A percentile compares a stretch with the other conserved stretches of the same genome.
phyloP scores from a whole-genome alignment of 495 filamentous ascomycete species.

The Aspergillus ellipticus region DNA sequence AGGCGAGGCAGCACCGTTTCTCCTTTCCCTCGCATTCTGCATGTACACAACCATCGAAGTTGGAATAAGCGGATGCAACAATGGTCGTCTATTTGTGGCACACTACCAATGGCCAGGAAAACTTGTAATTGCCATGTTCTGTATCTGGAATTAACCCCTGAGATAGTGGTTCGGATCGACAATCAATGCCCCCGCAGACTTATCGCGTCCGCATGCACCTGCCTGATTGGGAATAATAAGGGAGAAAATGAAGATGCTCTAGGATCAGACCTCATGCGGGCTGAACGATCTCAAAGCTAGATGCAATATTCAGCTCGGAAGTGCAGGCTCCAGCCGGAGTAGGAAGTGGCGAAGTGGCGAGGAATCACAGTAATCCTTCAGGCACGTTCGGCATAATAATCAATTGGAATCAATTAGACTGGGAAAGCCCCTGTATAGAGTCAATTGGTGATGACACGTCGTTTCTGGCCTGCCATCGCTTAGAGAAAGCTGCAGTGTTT shows the following conservation, averaged over 20 bases:
- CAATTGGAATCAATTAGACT: too few relatives aligned
- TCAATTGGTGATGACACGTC: too few relatives aligned
- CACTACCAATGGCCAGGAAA: neutral
- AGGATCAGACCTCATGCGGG: neutral
- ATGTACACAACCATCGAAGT: neutral
- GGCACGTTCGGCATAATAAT: too few relatives aligned
- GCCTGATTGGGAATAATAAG: neutral
- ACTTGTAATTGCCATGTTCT: neutral
- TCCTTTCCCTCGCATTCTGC: neutral
- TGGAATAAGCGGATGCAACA: neutral
- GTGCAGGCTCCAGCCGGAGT: too few relatives aligned
- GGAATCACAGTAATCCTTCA: too few relatives aligned
- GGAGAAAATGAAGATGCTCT: neutral
- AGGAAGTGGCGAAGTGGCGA: too few relatives aligned
- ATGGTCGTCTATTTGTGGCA: neutral
- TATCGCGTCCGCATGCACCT: constrained; percentile 2
- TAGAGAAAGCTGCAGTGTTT: neutral
- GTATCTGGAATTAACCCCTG: neutral
- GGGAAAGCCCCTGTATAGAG: too few relatives aligned
- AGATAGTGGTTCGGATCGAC: constrained; percentile 1
- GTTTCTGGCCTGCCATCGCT: too few relatives aligned
- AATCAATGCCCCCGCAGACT: neutral
- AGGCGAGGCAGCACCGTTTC: neutral
- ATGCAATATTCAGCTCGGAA: neutral
- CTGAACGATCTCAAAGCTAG: neutral